These are phyloP conservation scores for Hypomontagnella submonticulosa DNA, from an alignment of 495 filamentous ascomycete species.

Conservation along the genomic window DNA sequence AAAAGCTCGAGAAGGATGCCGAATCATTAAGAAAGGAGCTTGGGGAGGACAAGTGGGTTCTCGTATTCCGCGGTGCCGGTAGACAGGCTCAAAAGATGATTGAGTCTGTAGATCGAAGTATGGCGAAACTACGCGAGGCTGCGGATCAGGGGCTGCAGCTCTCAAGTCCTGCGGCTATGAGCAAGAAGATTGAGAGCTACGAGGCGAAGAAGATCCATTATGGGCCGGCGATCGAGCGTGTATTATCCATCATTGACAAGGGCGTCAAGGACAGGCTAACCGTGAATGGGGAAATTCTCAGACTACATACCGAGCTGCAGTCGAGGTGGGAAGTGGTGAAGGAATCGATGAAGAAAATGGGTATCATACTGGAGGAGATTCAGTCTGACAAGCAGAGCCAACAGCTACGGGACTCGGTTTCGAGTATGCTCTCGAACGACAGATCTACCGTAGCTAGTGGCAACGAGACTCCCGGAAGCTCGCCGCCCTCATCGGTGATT, in stretches of 20 bases:
- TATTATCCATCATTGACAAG: conserved; percentile 89
- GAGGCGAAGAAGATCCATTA: conserved; percentile 97
- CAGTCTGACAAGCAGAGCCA: conserved; percentile 71
- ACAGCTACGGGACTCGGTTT: conserved; percentile 91
- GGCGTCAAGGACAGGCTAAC: conserved; percentile 90
- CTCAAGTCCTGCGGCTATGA: conserved; percentile 70
- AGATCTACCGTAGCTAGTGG: conserved; percentile 77
- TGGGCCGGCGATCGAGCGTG: conserved; percentile 90
- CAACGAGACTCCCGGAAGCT: conserved; percentile 84
- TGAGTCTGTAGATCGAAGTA: conserved; percentile 87
- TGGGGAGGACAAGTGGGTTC: conserved; percentile 93
- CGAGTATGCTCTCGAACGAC: conserved; percentile 89
- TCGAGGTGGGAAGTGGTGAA: conserved; percentile 80
- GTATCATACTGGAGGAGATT: conserved; percentile 77
- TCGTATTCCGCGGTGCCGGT: conserved; percentile 93
- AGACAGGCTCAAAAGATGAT: conserved; percentile 94
- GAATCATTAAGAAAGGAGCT: conserved; percentile 87
- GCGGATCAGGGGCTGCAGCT: conserved; percentile 77
- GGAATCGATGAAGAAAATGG: conserved; percentile 78
- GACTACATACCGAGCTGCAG: conserved; percentile 83
- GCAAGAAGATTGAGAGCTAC: conserved; percentile 89
- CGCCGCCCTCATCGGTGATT: conserved; percentile 89
- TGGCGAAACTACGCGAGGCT: conserved; percentile 81
- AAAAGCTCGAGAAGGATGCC: conserved; percentile 84
- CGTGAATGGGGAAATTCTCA: conserved; percentile 92